Base-by-base conservation (phyloP, 768 basidiomycete species). In the Hirschioporus abietinus region DNA sequence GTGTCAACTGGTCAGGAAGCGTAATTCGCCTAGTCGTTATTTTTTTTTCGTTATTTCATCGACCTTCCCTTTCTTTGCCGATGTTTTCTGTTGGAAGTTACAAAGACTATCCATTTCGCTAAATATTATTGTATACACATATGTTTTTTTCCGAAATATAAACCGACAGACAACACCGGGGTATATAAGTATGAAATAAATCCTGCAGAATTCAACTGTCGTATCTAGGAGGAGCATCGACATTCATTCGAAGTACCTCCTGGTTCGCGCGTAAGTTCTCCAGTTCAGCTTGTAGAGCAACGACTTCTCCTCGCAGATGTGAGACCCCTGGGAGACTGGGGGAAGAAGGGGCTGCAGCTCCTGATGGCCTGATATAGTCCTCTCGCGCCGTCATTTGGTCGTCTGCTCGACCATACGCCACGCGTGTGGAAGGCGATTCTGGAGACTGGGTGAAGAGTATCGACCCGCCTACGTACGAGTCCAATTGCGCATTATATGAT, bases 1-100 rank as follows among this genome's bases (percentile, higher is more conserved):
- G 80, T 88, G 70, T 85, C 88, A 25, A 90, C 84, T 17, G 90
- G 88, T 2, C 85, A 89, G 69, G 82, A 83, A 60, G 74, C 69
- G 52, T 81, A 69, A 69, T 64, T 60, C 64, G 30, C 30, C 30
- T 36, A 61, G n/a, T n/a, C 66, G 9, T 60, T 67, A 23, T 24
- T 71, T 26, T 71, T 68, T 52, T 52, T n/a, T n/a, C n/a, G n/a
- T n/a, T 30, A 30, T 30, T 30, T 8, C 8, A 30, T 30, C n/a
- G 30, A 30, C 30, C 42, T 52, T 52, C 20, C 15, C 3, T 20
- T 52, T 20, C 20, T 52, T 15, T 5, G 42, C 42, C 42, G 42
- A 52, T 52, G 42, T 20, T 52, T 52, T n/a, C n/a, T 52, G 42
- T 52, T 52, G 42, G 42, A 52, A 52, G 42, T 20, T 10, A 5